These are phyloP conservation scores for Furcasterigmium furcatum DNA, from an alignment of 2,329 filamentous ascomycete species.

Conservation along the genomic window DNA sequence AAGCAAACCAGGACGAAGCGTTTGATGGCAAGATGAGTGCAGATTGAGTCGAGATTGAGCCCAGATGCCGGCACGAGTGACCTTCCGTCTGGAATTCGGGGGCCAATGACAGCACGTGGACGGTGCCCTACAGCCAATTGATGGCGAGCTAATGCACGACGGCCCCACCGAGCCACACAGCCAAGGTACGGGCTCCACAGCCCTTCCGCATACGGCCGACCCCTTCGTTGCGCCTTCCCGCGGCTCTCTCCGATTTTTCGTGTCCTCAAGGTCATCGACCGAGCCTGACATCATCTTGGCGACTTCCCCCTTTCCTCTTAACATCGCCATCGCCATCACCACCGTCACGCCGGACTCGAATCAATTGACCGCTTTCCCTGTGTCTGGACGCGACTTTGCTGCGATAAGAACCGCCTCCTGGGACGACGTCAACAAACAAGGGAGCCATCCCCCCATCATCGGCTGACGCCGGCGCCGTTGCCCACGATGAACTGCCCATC, in stretches of 20 bases:
- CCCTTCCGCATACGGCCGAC: not conserved
- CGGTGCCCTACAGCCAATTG: not conserved
- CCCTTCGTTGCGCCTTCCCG: not conserved
- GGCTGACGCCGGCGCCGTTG: not conserved
- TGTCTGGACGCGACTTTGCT: too few relatives aligned
- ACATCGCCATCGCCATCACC: not conserved
- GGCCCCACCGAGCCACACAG: not conserved
- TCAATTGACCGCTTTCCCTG: too few relatives aligned
- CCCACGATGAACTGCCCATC: constrained; percentile 51
- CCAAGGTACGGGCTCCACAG: not conserved
- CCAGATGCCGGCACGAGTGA: not conserved
- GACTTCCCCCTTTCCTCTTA: too few relatives aligned
- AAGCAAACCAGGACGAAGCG: not conserved
- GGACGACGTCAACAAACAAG: not conserved
- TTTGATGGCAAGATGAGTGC: not conserved
- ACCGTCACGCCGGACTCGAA: not conserved
- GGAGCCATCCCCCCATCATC: not conserved
- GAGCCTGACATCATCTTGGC: too few relatives aligned
- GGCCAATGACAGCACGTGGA: not conserved
- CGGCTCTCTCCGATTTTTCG: constrained; percentile 1
- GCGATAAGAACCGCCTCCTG: too few relatives aligned
- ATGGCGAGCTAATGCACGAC: not conserved
- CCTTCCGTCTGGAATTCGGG: not conserved
- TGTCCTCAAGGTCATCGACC: too few relatives aligned
- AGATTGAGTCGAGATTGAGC: not conserved